phyloP scores from a whole-genome alignment of 306 rosid species.

The Cucumis melo region DNA sequence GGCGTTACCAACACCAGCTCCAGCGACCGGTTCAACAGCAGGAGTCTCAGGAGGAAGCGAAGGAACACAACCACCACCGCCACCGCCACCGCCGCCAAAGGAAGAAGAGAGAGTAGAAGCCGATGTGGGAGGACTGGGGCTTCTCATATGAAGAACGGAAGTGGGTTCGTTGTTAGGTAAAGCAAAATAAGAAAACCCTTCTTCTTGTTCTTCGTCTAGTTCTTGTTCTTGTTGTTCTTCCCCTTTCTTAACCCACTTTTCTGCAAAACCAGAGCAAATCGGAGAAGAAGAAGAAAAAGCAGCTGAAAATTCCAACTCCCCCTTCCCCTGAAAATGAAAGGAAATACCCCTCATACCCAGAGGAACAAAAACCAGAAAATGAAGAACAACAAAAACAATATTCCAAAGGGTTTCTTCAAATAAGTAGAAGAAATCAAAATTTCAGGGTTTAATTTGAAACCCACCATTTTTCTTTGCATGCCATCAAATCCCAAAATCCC shows the following conservation, averaged over 20 bases:
- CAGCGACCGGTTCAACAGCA: conserved; percentile 3
- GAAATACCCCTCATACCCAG: conserved; percentile 17
- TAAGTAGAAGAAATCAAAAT: not conserved
- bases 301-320: conserved; percentile 14
- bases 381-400: not conserved
- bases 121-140: conserved; percentile 44
- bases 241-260: not conserved
- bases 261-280: conserved; percentile 13
- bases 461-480: conserved; percentile 4
- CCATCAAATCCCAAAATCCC: not conserved
- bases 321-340: conserved; percentile 16
- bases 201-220: not conserved
- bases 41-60: conserved; percentile 11
- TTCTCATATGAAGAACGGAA: conserved; percentile 30
- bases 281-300: conserved; percentile 8
- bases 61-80: conserved; percentile 8
- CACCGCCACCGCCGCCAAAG: conserved; percentile 19
- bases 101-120: conserved; percentile 32
- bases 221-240: not conserved
- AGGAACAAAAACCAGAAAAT: not conserved
- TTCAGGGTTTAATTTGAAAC: not conserved
- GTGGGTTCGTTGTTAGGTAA: conserved; percentile 19
- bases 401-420: not conserved
- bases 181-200: not conserved
- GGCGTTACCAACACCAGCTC: conserved; percentile 18